phyloP scores from a whole-genome alignment of 1,284 basidiomycete species.

The Heterobasidion parviporum region DNA sequence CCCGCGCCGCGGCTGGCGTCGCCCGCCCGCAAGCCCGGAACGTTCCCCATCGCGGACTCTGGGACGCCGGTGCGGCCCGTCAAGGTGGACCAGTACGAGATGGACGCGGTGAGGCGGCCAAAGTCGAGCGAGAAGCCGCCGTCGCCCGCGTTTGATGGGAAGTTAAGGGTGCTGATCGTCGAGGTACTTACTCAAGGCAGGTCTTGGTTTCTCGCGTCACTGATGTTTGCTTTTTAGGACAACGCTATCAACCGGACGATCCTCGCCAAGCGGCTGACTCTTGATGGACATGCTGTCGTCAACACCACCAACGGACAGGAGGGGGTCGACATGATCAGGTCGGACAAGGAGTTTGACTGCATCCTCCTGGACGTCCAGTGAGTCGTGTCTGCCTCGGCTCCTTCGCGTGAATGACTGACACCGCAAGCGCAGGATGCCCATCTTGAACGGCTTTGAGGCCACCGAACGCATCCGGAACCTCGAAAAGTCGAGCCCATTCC shows the following conservation, averaged over 20 bases:
- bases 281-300: conserved; percentile 63
- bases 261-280: conserved; percentile 58
- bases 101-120: conserved; percentile 16
- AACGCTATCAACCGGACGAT: conserved; percentile 75
- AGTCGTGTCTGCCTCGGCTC: conserved; percentile 16
- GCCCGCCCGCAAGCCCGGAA: conserved; percentile 14
- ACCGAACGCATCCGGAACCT: conserved; percentile 61
- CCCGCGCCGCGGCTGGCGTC: not conserved
- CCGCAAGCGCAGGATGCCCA: conserved; percentile 60
- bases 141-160: conserved; percentile 7
- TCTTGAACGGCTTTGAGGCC: conserved; percentile 72
- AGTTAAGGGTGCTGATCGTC: conserved; percentile 60
- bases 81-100: conserved; percentile 29
- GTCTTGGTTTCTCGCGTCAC: not conserved
- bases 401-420: not conserved
- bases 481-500: conserved; percentile 24
- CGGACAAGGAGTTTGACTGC: conserved; percentile 63
- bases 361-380: conserved; percentile 84
- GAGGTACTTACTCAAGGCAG: conserved; percentile 37
- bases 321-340: conserved; percentile 52
- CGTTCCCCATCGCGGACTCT: conserved; percentile 27
- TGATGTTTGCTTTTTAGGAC: conserved; percentile 33
- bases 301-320: conserved; percentile 76
- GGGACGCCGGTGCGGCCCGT: conserved; percentile 30
- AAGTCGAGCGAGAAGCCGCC: not conserved